A percentile compares a stretch with the other conserved stretches of the same genome.
Conservation (phyloP, 2,329 filamentous ascomycete genomes). For the Ceratocystis diversiconidia region DNA sequence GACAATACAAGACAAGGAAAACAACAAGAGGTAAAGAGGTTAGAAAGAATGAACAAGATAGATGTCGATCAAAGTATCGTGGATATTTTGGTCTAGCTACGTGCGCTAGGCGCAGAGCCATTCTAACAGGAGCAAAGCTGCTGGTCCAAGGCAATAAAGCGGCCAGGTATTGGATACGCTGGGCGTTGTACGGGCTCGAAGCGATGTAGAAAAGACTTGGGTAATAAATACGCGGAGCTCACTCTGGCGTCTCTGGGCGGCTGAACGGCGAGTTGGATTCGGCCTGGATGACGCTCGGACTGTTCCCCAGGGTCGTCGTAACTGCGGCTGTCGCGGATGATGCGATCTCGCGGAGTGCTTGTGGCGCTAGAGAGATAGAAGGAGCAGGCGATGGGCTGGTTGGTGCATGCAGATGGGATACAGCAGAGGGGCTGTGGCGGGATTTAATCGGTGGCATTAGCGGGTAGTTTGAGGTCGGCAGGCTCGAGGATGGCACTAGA, state of each 20-base stretch:
- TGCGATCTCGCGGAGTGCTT: not conserved
- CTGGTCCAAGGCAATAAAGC: too few species aligned
- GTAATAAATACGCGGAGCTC: too few species aligned
- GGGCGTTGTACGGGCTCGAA: too few species aligned
- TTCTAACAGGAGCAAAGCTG: too few species aligned
- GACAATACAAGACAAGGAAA: not conserved
- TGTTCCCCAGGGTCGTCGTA: not conserved
- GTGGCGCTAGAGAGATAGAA: not conserved
- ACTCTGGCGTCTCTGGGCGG: too few species aligned
- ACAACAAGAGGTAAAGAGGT: not conserved
- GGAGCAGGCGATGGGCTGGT: not conserved
- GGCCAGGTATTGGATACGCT: too few species aligned
- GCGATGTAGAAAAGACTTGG: too few species aligned
- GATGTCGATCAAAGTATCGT: not conserved
- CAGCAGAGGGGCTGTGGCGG: not conserved
- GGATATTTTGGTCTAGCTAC: not conserved
- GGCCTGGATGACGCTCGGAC: not conserved
- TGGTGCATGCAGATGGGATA: not conserved
- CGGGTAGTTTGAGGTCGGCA: not conserved
- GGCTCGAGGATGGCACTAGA: not conserved
- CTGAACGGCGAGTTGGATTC: too few species aligned
- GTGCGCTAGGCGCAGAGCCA: too few species aligned
- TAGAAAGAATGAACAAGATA: conserved; percentile 6
- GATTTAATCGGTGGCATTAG: not conserved
- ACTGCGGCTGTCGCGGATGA: not conserved